Base-by-base conservation (phyloP, 495 filamentous ascomycete species). In the Daldinia vernicosa region DNA sequence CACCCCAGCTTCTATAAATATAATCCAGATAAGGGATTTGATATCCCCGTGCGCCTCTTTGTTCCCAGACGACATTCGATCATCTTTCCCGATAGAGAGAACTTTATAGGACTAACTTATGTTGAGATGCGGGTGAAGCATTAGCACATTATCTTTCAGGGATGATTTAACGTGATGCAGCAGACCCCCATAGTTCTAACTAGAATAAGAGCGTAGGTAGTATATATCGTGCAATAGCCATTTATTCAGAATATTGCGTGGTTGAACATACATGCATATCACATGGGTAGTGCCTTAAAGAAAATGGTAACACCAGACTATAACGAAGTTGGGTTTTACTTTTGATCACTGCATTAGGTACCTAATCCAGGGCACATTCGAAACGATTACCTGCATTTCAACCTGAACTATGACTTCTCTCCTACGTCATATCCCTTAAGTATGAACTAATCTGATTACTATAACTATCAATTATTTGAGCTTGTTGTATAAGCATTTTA, bases 1-100 rank as follows among this genome's bases (percentile, higher is more conserved):
- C 52, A 6, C 52, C 30, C 50, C 11, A 30, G 51, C 26, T 54
- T 54, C 51, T 32, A 55, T 30, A 33, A 33, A 33, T 55, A 19
- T 55, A 17, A 55, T 55, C 28, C 35, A 55, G 52, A 55, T 30
- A 55, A 19, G 27, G 52, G 27, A 17, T 55, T 32, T 28, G n/a
- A 35, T 55, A 55, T 55, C 15, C 15, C 28, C 19, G 52, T 17
- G 52, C 26, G n/a, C 11, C 30, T 30, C 52, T 55, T 55, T 55
- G 52, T 55, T 33, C 27, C 26, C 6, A 4, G 30, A 55, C 52
- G 52, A 55, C 52, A 33, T 55, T 19, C 17, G 3, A 33, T 55
- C 11, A 33, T 47, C 15, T 55, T 55, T 30, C 7, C 15, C 17
- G n/a, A 17, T 4, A 40, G 39, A 40, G 39, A 40, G n/a, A 40